Conservation (phyloP, 1,284 basidiomycete genomes). For the Gomphus bonarii region DNA sequence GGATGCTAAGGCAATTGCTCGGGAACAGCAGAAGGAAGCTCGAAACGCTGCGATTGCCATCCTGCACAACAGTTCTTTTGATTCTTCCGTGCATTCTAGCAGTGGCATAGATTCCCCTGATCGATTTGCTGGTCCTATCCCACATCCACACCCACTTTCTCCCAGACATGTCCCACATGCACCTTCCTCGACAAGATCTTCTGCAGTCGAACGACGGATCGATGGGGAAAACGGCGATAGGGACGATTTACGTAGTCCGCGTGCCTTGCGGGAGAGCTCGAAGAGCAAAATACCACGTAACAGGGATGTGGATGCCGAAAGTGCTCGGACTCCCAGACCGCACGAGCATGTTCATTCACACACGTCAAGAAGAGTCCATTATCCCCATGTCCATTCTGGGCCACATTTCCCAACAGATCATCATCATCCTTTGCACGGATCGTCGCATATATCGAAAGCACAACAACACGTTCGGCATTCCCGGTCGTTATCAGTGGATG, state of each 20-base stretch:
- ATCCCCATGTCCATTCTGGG: slow-evolving; percentile 7
- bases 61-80: slow-evolving; percentile 17
- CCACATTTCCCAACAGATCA: slow-evolving; percentile 22
- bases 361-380: slow-evolving; percentile 11
- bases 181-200: not conserved
- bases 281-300: slow-evolving; percentile 45
- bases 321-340: slow-evolving; percentile 14
- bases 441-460: slow-evolving; percentile 21
- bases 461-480: slow-evolving; percentile 25
- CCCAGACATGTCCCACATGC: slow-evolving; percentile 36
- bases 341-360: slow-evolving; percentile 11
- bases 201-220: slow-evolving; percentile 24
- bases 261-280: slow-evolving; percentile 30
- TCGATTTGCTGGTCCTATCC: slow-evolving; percentile 58
- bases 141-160: slow-evolving; percentile 44
- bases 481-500: slow-evolving; percentile 27
- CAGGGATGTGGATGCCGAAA: slow-evolving; percentile 40
- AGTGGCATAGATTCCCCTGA: slow-evolving; percentile 66
- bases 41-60: slow-evolving; percentile 26
- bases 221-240: slow-evolving; percentile 36
- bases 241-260: slow-evolving; percentile 40
- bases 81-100: slow-evolving; percentile 21
- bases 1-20: slow-evolving; percentile 20
- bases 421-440: slow-evolving; percentile 17
- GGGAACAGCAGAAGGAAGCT: slow-evolving; percentile 23